Base-by-base conservation (phyloP, 352 stramenopile genomes). In the Blastocystis sp. region DNA sequence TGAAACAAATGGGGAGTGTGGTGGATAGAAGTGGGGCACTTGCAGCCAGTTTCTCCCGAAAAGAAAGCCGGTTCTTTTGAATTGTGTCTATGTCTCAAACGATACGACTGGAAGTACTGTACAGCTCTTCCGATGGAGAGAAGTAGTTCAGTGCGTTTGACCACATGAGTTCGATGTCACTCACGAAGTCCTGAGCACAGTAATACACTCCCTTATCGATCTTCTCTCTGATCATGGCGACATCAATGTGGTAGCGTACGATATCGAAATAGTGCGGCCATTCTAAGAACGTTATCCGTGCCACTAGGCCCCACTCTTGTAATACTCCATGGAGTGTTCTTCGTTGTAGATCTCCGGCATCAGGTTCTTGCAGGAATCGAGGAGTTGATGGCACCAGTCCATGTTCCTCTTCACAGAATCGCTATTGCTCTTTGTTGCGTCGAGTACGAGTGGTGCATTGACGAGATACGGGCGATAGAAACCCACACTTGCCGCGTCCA, bases 121-220 rank as follows among this genome's bases (percentile, higher is more conserved):
- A 78, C n/a, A 61, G 33, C 4, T 62, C 45, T 31, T 55, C 24
- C 12, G 26, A 59, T 26, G 67, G 39, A 29, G 67, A 12, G 50
- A 60, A 78, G 29, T 61, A 78, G 21, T 61, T 19, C 3, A 78
- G 59, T 59, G 13, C 24, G 45, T 78, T 78, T 31, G 19, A 61
- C 67, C 67, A 78, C 21, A 78, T 31, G 0, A 78, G 29, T 78
- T 78, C 67, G 29, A 78, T 55, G 29, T 78, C 67, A 60, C 24
- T 26, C 19, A 78, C 67, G 10, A 78, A 35, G 60, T 78, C 67
- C 67, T 78, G 67, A 60, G 60, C 67, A 24, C 67, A 78, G 45
- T 78, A 78, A 78, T 78, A 78, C 21, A 60, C 21, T 2, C 12
- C 3, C 39, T 26, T 16, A 0, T 78, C 12, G 19, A 78, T 31